Percentiles rank a stretch among this genome's conserved stretches.
Evolutionary conservation across 495 filamentous ascomycete genomes (phyloP).

Genomic region (Xylaria sp.): DNA sequence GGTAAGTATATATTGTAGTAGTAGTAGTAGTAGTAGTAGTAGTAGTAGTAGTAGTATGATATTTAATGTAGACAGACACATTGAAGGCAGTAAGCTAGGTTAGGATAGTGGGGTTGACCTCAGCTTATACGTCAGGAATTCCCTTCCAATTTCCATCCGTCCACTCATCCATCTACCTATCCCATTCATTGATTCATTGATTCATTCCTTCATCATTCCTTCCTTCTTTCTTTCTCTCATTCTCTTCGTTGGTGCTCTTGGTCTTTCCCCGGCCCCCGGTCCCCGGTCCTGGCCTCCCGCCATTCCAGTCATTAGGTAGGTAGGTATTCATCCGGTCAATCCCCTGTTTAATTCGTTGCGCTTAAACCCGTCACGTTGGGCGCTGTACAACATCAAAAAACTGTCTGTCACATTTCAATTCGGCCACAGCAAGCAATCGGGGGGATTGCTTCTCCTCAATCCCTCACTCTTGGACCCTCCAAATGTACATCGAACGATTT

Average conservation of each 20-base stretch:
- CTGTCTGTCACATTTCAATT: conserved; percentile 4
- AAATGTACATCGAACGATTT: neutral
- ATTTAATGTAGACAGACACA: no score
- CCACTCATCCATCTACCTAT: neutral
- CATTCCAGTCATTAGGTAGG: neutral
- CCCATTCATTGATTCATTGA: neutral
- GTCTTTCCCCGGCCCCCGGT: neutral
- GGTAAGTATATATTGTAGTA: no score
- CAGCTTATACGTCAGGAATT: no score
- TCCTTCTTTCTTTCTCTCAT: neutral
- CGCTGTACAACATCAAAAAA: neutral
- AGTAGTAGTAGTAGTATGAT: no score
- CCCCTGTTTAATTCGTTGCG: neutral
- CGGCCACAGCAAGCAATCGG: neutral
- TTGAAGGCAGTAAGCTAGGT: no score
- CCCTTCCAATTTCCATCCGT: neutral
- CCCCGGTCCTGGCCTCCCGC: neutral
- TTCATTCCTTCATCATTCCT: neutral
- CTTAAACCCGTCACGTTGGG: neutral
- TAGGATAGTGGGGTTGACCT: no score
- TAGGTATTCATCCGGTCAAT: conserved; percentile 8
- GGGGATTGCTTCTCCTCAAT: neutral
- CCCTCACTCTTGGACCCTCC: neutral
- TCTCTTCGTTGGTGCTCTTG: neutral
- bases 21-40: no score